phyloP scores from a whole-genome alignment of 2,329 filamentous ascomycete genomes.

The Hymenoscyphus occultus region DNA sequence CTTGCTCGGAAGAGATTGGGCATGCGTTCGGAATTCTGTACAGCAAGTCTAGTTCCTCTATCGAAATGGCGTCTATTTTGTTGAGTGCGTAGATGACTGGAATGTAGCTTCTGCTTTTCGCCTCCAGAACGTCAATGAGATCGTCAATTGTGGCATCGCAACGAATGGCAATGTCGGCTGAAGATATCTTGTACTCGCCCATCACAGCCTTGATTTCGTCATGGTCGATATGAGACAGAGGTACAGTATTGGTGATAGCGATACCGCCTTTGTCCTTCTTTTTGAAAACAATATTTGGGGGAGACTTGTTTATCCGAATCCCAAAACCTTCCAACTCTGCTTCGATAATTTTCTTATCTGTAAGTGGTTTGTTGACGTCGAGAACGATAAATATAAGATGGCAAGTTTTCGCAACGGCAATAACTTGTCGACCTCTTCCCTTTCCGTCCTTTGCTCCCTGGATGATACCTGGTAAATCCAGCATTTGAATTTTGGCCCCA shows the following conservation, averaged over 20 bases:
- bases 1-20: conserved; percentile 94
- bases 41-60: conserved; percentile 92
- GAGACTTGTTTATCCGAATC: conserved; percentile 94
- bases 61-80: conserved; percentile 98
- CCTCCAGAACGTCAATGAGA: conserved; percentile 91
- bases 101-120: conserved; percentile 92
- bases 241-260: conserved; percentile 91
- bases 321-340: conserved; percentile 94
- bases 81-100: conserved; percentile 99
- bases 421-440: conserved; percentile 95
- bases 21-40: conserved; percentile 97
- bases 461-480: conserved; percentile 97
- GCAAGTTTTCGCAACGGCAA: conserved; percentile 97
- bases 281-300: conserved; percentile 97
- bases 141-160: conserved; percentile 98
- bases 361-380: conserved; percentile 96
- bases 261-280: conserved; percentile 99
- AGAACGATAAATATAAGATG: conserved; percentile 98
- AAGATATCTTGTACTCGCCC: conserved; percentile 94
- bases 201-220: conserved; percentile 98
- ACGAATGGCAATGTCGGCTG: conserved; percentile 94
- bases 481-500: conserved; percentile 95
- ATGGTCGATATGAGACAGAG: conserved; percentile 85
- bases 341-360: conserved; percentile 95
- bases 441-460: conserved; percentile 98